Conservation (phyloP, 345 rosid genomes). For the Hirschfeldia incana region DNA sequence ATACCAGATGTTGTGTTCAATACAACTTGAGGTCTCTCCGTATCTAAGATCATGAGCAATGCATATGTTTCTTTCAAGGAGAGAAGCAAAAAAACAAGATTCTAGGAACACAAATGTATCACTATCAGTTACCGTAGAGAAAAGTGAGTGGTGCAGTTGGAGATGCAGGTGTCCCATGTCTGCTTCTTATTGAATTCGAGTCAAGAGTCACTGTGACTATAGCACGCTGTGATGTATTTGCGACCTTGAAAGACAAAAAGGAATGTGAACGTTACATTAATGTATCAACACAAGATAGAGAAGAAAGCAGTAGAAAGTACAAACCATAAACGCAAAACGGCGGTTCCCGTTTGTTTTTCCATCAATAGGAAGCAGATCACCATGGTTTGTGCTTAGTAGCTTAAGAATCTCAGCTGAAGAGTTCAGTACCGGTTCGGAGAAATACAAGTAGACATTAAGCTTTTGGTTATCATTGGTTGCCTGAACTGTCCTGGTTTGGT, state of each 20-base stretch:
- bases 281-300: neutral
- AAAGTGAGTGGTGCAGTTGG: slow-evolving; percentile 75
- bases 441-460: slow-evolving; percentile 72
- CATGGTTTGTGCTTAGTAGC: slow-evolving; percentile 55
- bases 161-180: slow-evolving; percentile 72
- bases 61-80: neutral
- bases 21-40: slow-evolving; percentile 73
- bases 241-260: slow-evolving; percentile 50
- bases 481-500: slow-evolving; percentile 67
- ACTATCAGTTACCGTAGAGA: slow-evolving; percentile 61
- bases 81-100: slow-evolving; percentile 8
- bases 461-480: slow-evolving; percentile 68
- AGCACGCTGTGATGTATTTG: slow-evolving; percentile 53
- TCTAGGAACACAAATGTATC: slow-evolving; percentile 1
- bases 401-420: slow-evolving; percentile 62
- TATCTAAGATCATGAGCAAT: slow-evolving; percentile 47
- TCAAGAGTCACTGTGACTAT: slow-evolving; percentile 57
- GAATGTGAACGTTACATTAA: neutral
- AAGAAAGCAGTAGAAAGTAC: slow-evolving; percentile 26
- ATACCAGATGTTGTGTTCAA: slow-evolving; percentile 65
- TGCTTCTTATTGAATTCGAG: slow-evolving; percentile 59
- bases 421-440: slow-evolving; percentile 75
- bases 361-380: slow-evolving; percentile 57
- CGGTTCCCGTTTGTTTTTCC: slow-evolving; percentile 62
- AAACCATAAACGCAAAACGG: slow-evolving; percentile 78